Evolutionary conservation across 495 filamentous ascomycete genomes (phyloP).

Genomic region (Xylona heveae): DNA sequence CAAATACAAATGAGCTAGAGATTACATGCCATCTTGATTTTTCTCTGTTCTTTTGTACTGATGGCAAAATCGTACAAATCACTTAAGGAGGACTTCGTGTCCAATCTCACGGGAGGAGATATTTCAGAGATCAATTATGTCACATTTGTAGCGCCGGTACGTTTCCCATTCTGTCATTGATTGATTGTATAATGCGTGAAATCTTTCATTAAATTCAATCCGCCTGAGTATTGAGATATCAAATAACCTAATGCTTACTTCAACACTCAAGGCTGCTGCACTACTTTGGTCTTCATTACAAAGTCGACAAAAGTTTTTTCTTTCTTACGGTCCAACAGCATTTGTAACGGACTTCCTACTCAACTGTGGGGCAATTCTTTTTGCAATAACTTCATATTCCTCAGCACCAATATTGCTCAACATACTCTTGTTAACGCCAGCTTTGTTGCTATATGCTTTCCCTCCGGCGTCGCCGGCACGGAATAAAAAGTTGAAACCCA

Average conservation of each 20-base stretch:
- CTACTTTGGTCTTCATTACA: constrained; percentile 83
- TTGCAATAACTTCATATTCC: constrained; percentile 75
- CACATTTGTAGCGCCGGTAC: constrained; percentile 64
- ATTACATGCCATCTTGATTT: too few species aligned
- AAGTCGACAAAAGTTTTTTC: constrained; percentile 69
- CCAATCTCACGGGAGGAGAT: constrained; percentile 66
- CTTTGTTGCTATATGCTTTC: constrained; percentile 34
- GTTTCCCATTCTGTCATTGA: constrained; percentile 10
- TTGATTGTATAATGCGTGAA: constrained; percentile 1
- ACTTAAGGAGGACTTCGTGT: constrained; percentile 87
- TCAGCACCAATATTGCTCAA: constrained; percentile 52
- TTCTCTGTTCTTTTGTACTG: too few species aligned
- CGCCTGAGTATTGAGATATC: too few species aligned
- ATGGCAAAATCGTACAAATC: constrained; percentile 61
- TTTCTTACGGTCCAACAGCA: constrained; percentile 41
- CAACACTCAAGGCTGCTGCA: constrained; percentile 41
- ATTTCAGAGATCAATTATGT: constrained; percentile 75
- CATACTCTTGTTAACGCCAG: constrained; percentile 49
- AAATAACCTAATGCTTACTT: constrained; percentile 3
- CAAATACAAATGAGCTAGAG: too few species aligned
- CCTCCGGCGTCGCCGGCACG: constrained; percentile 15
- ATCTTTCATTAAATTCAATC: not conserved
- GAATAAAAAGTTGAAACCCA: constrained; percentile 33
- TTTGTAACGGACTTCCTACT: constrained; percentile 67
- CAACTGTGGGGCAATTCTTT: constrained; percentile 60